Evolutionary conservation across 305 asterid genomes (phyloP), one percentile per base, ranked within the genome.

Genomic region (Fraxinus xanthoxyloides): DNA sequence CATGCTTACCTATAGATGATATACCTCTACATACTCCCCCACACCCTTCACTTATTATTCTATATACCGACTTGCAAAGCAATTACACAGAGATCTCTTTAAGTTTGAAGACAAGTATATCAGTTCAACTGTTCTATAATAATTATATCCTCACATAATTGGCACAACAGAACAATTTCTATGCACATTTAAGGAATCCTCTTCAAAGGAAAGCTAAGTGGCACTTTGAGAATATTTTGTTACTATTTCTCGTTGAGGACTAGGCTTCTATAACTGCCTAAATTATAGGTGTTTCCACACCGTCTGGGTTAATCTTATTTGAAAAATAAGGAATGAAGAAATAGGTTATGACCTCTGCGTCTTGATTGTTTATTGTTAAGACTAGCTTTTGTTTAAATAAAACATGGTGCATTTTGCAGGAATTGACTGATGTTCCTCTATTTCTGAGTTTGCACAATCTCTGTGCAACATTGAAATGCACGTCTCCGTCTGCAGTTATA

Each of bases 401-500:
- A 69, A 28, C 34, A 69, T 81, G 76, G 80, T 70, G 6, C 81
- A 32, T 78, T 80, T 83, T 90, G 84, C 92, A 94, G 99, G 98
- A 96, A 83, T 85, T 96, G 48, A 92, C 93, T 0, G 99, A 96
- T 80, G 91, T 93, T 72, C 98, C 99, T 28, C 88, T 96, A 83
- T 96, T 94, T 88, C 85, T 96, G 85, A 96, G 99, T 84, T 90
- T 96, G 95, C 99, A 96, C 90, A 94, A 88, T 88, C 95, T 96
- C 82, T 91, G 97, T 80, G 94, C 90, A 65, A 96, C 98, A 1
- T 84, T 94, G 74, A 96, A 96, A 84, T 94, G 98, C 92, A 96
- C 98, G 15, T 94, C 99, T 31, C 99, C 99, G 5, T 93, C 98
- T 10, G 99, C 98, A 6, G 89, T 96, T 75, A 87, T 94, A 75